Base-by-base conservation (phyloP, 306 rosid species). In the Trifolium pratense region DNA sequence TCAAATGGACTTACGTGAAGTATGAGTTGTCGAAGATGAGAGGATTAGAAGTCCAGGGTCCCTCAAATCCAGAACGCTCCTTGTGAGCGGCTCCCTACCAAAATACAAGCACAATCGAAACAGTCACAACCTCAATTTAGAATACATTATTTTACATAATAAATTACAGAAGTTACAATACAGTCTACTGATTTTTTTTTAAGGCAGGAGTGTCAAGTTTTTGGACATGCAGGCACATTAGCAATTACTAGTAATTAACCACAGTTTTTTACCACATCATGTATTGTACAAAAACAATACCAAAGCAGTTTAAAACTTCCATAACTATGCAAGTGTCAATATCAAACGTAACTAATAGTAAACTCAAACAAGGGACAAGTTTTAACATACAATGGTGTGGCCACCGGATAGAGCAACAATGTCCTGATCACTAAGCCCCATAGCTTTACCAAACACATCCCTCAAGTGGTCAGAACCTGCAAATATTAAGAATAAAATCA, bases 41-140 rank as follows among this genome's bases (percentile, higher is more conserved):
- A 42, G 99, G 99, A 75, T 91, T 95, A 17, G 63, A 0, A n/a
- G 99, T 95, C 99, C 97, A 95, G 0, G 99, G 87, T 5, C 99
- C 99, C 84, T 95, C 99, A 15, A 95, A 95, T 52, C 99, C 99
- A 79, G 99, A 95, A 9, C 97, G 97, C 77, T 95, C 99, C 89
- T 95, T 95, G 93, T 95, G 99, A 1, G 75, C 86, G 40, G 87
- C 90, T 75, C 99, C 99, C 99, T 95, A 77, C 31, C 32, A 7
- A 12, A 32, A 21, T 56, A 20, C 64, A 16, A 6, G 31, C 8
- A 36, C 11, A 17, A 58, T 12, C 6, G 4, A 9, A 37, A 52
- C 1, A 49, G 59, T 37, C 17, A 73, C 3, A 0, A 21, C 34
- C 9, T 20, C 39, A 2, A 16, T 1, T 12, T 16, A 3, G 13